Base-by-base conservation (phyloP, 164 flowering plant species). In the Pachysandra terminalis region DNA sequence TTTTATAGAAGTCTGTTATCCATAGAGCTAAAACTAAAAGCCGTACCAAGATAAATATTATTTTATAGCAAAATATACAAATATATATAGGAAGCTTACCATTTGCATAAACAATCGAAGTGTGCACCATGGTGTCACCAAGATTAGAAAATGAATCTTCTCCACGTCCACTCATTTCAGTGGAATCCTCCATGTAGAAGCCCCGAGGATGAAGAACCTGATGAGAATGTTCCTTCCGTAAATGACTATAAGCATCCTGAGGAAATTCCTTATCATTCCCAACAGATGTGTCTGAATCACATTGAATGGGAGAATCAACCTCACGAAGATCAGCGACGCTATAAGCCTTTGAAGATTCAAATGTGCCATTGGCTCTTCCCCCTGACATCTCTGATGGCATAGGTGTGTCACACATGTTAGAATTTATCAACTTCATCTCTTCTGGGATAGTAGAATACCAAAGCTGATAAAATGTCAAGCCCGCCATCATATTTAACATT, bases 381-480 rank as follows among this genome's bases (percentile, higher is more conserved):
- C 32, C 77, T 41, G 77, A 66, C 24, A 61, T 59, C 23, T 80
- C 81, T 27, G 82, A 78, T 59, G 68, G 67, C 19, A 15, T 61
- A 52, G 70, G 66, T 26, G 65, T 35, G n/a, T 55, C 52, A 35
- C 61, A 23, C 28, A 68, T 73, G 25, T 78, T 80, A 14, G 58
- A 51, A 35, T 76, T 78, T 53, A 41, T 74, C 70, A 82, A 68
- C 76, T 79, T 82, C 83, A 85, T 60, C 71, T 82, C 86, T 65
- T 78, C 64, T 1, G 86, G 87, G 61, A 88, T 61, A 35, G 70
- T 64, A 23, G 82, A 73, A 78, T 82, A 86, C 96, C 93, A 93
- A n/a, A 81, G 67, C 71, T 87, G 78, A 77, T 71, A 87, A 67
- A 75, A 85, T 63, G 87, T 75, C 80, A 89, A 69, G 3, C 93